Evolutionary conservation across 768 basidiomycete genomes (phyloP), one percentile per base, ranked within the genome.

Genomic region (Lyophyllum semitale): DNA sequence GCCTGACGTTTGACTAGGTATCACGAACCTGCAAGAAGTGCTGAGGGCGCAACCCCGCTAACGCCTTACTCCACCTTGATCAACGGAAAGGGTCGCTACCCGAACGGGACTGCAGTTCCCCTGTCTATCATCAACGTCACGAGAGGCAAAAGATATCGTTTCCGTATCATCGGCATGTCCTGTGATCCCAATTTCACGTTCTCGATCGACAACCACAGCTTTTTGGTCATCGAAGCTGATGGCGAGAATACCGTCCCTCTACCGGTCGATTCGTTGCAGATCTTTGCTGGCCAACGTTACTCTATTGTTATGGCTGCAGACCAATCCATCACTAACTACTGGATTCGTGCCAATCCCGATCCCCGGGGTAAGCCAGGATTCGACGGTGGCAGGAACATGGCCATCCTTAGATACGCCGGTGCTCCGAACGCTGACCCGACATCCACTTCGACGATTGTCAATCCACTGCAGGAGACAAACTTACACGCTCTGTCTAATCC

Each of bases 201-300:
- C 61, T 67, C 74, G 1, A 75, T 82, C 32, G 77, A 80, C 58
- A 68, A 71, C 12, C 80, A 82, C 54, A 64, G 60, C 5, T 58
- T 82, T 68, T 82, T 77, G 2, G 68, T 84, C 51, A 83, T 84
- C 43, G 83, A 84, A 59, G 78, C 65, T 0, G 84, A 84, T 38
- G 75, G 77, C 1, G 69, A 64, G 37, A 74, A 76, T 59, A 74
- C 73, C 0, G 37, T 62, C 17, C 78, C 84, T 0, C 64, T 76
- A 2, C 63, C 67, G 4, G 81, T 80, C 4, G 77, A 80, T 45
- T 72, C 66, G 11, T 65, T 76, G 33, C 57, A 76, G 30, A 77
- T 85, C 41, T 79, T 73, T 48, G 66, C 63, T 20, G 66, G 68
- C 17, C 66, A 70, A 50, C 66, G 67, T 13, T 69, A 68, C 46